phyloP scores from a whole-genome alignment of 2,329 filamentous ascomycete genomes.

The Phoma sp. region DNA sequence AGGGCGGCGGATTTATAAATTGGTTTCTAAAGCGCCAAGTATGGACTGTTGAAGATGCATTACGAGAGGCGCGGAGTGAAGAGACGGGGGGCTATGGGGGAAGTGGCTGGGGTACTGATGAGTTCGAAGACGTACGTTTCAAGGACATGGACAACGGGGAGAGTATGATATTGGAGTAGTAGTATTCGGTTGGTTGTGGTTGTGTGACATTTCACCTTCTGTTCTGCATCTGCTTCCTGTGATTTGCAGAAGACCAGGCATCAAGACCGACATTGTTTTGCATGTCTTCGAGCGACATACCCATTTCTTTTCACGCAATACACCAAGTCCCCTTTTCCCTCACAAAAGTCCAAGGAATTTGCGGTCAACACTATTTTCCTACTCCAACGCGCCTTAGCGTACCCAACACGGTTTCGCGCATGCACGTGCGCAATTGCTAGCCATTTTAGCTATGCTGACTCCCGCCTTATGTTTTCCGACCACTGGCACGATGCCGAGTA shows the following conservation, averaged over 20 bases:
- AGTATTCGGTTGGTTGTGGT: neutral
- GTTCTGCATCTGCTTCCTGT: no score
- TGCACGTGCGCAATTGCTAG: neutral
- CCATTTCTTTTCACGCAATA: no score
- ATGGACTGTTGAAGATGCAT: conserved; percentile 54
- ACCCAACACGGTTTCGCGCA: conserved; percentile 1
- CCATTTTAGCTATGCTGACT: no score
- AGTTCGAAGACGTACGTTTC: conserved; percentile 54
- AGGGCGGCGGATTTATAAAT: conserved; percentile 62
- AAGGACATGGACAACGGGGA: conserved; percentile 63
- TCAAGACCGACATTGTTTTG: no score
- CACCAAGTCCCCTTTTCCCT: no score
- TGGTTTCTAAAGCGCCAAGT: conserved; percentile 55
- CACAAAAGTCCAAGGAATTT: no score
- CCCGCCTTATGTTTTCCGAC: neutral
- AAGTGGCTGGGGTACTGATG: conserved; percentile 24
- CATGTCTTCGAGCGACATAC: no score
- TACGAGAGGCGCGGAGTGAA: conserved; percentile 55
- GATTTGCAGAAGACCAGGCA: no score
- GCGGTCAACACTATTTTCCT: neutral
- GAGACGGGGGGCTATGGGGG: conserved; percentile 44
- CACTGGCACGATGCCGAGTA: neutral
- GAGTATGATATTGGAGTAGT: conserved; percentile 56
- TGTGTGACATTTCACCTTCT: neutral
- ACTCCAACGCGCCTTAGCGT: neutral